A percentile compares a stretch with the other conserved stretches of the same genome.
Conservation (phyloP, 305 asterid species). For the Rubia tinctorum region DNA sequence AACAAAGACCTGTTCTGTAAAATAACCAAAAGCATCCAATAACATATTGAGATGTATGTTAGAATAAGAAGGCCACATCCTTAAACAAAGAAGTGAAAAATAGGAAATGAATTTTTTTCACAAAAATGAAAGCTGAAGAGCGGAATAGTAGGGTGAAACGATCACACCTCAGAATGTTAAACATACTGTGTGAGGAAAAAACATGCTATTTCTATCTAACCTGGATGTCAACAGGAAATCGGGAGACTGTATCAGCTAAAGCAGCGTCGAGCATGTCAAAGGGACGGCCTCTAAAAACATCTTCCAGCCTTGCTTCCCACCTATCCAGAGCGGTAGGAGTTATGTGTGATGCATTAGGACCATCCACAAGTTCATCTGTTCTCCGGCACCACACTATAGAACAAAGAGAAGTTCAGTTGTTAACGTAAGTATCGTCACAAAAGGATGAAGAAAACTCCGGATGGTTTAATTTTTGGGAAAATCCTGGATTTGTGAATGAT, state of each 20-base stretch:
- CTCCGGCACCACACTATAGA: slow-evolving; percentile 93
- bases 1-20: not conserved
- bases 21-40: not conserved
- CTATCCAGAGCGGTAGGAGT: slow-evolving; percentile 86
- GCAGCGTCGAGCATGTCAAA: slow-evolving; percentile 99
- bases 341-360: slow-evolving; percentile 97
- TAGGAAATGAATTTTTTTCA: not conserved
- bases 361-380: slow-evolving; percentile 97
- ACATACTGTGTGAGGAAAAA: not conserved
- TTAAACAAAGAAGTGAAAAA: not conserved
- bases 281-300: slow-evolving; percentile 77
- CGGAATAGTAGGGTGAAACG: not conserved
- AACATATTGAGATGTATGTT: not conserved
- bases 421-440: not conserved
- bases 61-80: not conserved
- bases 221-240: slow-evolving; percentile 93
- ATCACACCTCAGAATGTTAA: not conserved
- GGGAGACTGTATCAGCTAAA: slow-evolving; percentile 74
- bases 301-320: slow-evolving; percentile 91
- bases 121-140: not conserved
- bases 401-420: slow-evolving; percentile 1
- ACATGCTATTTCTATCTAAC: slow-evolving; percentile 30
- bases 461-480: not conserved
- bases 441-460: not conserved
- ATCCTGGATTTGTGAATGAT: not conserved